A percentile compares a stretch with the other conserved stretches of the same genome.
These are phyloP conservation scores for Agrocybe praecox DNA, from an alignment of 768 basidiomycete genomes.

Conservation along the genomic window DNA sequence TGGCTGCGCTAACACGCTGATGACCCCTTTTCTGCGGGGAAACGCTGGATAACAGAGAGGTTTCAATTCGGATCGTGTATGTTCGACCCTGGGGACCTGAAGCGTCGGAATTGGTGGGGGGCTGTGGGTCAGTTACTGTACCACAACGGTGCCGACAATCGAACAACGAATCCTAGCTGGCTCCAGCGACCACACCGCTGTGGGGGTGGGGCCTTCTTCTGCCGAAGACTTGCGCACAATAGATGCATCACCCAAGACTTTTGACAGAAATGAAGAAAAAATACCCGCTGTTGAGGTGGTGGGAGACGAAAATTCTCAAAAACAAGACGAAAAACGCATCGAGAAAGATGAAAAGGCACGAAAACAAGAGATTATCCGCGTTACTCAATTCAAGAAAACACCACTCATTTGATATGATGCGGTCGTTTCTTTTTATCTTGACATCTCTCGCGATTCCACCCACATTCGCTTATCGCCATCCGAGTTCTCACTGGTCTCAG, in stretches of 20 bases:
- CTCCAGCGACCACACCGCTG: background rate
- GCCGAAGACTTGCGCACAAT: background rate
- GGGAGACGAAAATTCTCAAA: background rate
- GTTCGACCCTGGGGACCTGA: constrained; percentile 56
- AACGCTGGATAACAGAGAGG: constrained; percentile 53
- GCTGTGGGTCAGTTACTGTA: constrained; percentile 64
- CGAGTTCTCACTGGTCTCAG: too few relatives aligned
- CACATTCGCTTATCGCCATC: too few relatives aligned
- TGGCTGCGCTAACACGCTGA: constrained; percentile 58
- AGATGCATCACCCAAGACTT: too few relatives aligned
- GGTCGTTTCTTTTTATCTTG: too few relatives aligned
- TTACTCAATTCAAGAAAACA: too few relatives aligned
- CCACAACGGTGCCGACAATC: constrained; percentile 37
- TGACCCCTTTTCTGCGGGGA: constrained; percentile 49
- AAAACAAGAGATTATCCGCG: constrained; percentile 6
- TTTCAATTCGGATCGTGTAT: constrained; percentile 62
- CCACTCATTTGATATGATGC: too few relatives aligned
- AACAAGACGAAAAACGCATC: background rate
- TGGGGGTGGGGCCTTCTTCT: too few relatives aligned
- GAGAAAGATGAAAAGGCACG: constrained; percentile 12
- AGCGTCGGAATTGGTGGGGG: constrained; percentile 49
- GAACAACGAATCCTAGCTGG: constrained; percentile 12
- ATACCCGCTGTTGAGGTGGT: too few relatives aligned
- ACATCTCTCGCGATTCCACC: too few relatives aligned
- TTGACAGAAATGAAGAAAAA: too few relatives aligned